Conservation (phyloP, 176 grass and related monocot species). For the Paspalum vaginatum region DNA sequence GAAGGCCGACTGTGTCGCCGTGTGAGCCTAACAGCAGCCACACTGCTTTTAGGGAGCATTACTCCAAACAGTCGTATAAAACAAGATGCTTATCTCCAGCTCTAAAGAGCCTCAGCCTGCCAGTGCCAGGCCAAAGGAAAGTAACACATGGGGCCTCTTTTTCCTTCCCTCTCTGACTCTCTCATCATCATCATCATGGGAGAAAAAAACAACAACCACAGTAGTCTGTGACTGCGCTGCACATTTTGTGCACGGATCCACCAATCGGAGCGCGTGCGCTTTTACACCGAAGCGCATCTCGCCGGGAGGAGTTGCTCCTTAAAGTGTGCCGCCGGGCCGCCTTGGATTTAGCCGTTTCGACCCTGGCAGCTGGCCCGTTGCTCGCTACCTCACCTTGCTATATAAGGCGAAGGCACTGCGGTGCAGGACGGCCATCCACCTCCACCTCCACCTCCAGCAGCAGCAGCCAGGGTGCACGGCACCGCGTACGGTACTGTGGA, state of each 20-base stretch:
- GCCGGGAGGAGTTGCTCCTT: neutral
- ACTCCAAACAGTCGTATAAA: constrained; percentile 33
- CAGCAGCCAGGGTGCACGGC: neutral
- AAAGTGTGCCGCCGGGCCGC: neutral
- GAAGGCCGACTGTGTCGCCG: neutral
- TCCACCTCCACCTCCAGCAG: neutral
- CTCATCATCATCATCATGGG: constrained; percentile 9
- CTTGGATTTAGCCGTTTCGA: constrained; percentile 37
- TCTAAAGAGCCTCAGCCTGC: constrained; percentile 63
- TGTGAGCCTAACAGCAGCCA: constrained; percentile 24
- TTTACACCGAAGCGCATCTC: constrained; percentile 46
- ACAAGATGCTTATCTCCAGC: constrained; percentile 75
- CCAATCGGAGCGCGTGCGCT: constrained; percentile 59
- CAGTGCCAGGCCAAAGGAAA: constrained; percentile 45
- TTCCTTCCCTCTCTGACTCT: neutral
- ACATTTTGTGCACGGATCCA: constrained; percentile 49
- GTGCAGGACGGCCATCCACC: neutral
- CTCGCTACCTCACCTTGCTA: constrained; percentile 28
- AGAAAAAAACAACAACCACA: constrained; percentile 29
- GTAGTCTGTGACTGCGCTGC: constrained; percentile 25
- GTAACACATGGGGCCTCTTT: constrained; percentile 57
- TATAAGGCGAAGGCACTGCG: constrained; percentile 27
- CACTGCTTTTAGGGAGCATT: neutral
- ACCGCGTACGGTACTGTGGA: constrained; percentile 11
- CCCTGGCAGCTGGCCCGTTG: constrained; percentile 33